Base-by-base conservation (phyloP, 2,329 filamentous ascomycete species). In the Fonsecaea nubica region DNA sequence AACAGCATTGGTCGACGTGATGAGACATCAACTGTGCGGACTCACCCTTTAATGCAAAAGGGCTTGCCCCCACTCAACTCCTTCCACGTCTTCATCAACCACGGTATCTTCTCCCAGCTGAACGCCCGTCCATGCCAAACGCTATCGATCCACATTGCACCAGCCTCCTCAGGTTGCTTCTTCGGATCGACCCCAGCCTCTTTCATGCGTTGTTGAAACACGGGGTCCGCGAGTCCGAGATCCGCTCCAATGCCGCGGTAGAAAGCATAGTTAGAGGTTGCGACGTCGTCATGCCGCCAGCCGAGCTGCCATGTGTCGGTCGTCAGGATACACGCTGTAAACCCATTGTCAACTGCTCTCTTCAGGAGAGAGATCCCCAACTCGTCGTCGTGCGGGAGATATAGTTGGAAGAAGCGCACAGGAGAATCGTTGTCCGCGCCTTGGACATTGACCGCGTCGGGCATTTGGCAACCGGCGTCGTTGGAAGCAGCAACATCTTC, bases 31-130 rank as follows among this genome's bases (percentile, higher is more conserved):
- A 13, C 15, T 15, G 42, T 9, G 35, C n/a, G 1, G 35, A 63
- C 66, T 57, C n/a, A 63, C 66, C 90, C 90, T 76, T 92, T 92
- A 32, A 92, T 76, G 57, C 69, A 89, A 79, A 80, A 92, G 71
- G 73, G 87, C 79, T 84, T 83, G 7, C 87, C 81, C 0, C 83
- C 84, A 1, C 77, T 82, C 36, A 86, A 84, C 64, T 80, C 78
- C 75, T 80, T 83, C 80, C 88, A 85, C 25, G 84, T 80, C 72
- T 85, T 79, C 66, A 87, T 86, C 54, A 91, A 74, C 88, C 89
- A 92, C 4, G 82, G 78, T 1, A 91, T 80, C 74, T 90, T 89
- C 53, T 85, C 82, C 89, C 89, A 92, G n/a, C 80, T 83, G 75
- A 84, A 86, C 5, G 86, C 85, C 2, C 84, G 80, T 0, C 87